These are phyloP conservation scores for Dactylonectria estremocensis DNA, from an alignment of 2,329 filamentous ascomycete genomes.

Conservation along the genomic window DNA sequence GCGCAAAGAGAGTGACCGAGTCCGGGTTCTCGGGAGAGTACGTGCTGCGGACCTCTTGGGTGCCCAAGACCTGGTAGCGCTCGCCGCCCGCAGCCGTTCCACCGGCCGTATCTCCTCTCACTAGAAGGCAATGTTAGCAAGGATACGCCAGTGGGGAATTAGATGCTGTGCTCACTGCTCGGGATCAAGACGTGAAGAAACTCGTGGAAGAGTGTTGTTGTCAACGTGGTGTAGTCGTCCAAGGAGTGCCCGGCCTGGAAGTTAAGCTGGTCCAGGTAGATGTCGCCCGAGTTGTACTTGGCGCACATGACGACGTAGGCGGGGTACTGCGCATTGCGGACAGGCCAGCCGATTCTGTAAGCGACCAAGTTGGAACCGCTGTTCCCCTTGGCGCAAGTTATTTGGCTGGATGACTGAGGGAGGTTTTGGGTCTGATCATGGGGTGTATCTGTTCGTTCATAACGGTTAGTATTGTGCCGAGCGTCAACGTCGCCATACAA, in stretches of 20 bases:
- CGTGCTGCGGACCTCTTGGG: constrained; percentile 2
- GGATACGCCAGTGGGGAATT: no score
- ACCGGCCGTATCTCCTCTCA: constrained; percentile 11
- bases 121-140: background rate
- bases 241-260: constrained; percentile 4
- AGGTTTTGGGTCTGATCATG: constrained; percentile 10
- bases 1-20: constrained; percentile 17
- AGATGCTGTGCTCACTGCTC: constrained; percentile 1
- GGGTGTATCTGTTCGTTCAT: background rate
- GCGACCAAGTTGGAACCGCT: constrained; percentile 1
- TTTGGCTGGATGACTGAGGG: background rate
- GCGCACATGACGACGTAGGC: constrained; percentile 20
- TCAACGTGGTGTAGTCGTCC: constrained; percentile 14
- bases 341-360: background rate
- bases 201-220: constrained; percentile 14
- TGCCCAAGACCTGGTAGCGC: background rate
- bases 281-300: constrained; percentile 8
- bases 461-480: background rate
- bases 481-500: background rate
- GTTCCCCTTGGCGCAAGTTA: constrained; percentile 9
- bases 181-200: constrained; percentile 8
- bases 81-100: constrained; percentile 7
- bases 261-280: constrained; percentile 5
- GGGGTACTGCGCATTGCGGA: background rate
- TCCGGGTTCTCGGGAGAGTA: constrained; percentile 18